Evolutionary conservation across 257 asterid genomes (phyloP), one percentile per base, ranked within the genome.

Genomic region (Echium plantagineum): DNA sequence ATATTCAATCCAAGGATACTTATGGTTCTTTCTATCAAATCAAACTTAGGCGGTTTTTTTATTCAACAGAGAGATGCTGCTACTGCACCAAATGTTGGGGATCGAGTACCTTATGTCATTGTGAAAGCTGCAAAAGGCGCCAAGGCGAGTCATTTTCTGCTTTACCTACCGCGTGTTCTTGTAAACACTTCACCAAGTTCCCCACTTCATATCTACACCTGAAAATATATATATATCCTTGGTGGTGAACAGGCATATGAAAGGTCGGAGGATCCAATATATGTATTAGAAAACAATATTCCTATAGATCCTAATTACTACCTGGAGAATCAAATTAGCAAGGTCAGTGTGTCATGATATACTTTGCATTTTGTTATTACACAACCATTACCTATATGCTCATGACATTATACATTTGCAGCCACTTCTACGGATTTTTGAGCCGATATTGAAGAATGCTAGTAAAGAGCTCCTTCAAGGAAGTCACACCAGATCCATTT

Each of bases 41-140:
- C 15, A 13, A 18, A 26, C 55, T 28, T 35, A 12, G 17, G 17
- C 17, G 12, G 17, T 10, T 42, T 53, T 66, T 58, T 13, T 75
- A 57, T 38, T 56, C 53, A 67, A 77, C 71, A 93, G 98, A 72
- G 97, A 62, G 98, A 93, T 83, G 89, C 98, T 73, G 98, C 98
- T 65, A 89, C 98, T 55, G 98, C 98, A 63, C 98, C 98, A 78
- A 80, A 78, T 75, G 95, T 93, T 56, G 98, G 98, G 71, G 98
- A 93, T 77, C 94, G 98, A 71, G 98, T 93, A 64, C 97, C 98
- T 28, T 93, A 93, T 19, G 98, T 89, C 75, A 89, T 93, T 65
- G 69, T 93, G 63, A 86, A 89, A 78, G 95, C 94, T 42, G 90
- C 97, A 21, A 93, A 86, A 77, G 95, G 97, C 53, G 97, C 98